Base-by-base conservation (phyloP, 306 rosid species). In the Prunus salicina region DNA sequence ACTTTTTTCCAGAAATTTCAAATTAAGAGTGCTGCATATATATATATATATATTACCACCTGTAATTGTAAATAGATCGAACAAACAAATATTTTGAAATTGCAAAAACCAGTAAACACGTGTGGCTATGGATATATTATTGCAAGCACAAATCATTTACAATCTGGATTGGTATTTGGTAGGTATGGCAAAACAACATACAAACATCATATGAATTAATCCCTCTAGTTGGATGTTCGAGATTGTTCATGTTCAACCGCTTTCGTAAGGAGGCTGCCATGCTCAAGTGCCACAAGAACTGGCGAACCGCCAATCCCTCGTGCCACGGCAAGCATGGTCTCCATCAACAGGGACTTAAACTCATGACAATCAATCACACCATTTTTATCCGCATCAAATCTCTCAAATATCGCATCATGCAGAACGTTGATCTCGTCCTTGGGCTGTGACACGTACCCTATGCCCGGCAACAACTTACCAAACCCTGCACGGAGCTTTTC, bases 291-390 rank as follows among this genome's bases (percentile, higher is more conserved):
- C 19, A 88, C 87, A 19, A 81, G 75, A 50, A 88, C 55, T 1
- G 97, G 96, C 6, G 86, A 84, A 22, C 80, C 87, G 19, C 88
- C 89, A 3, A 92, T 88, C 11, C 93, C 87, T 8, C 83, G 76
- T 4, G 93, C 97, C 67, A 88, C 69, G 0, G 93, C 96, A 3
- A 87, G 69, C 89, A 92, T 74, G 25, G 89, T 85, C 73, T 92
- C 93, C 1, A 28, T 79, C 78, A 89, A 78, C 4, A 88, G 77
- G 1, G 73, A 78, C 66, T 73, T 81, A 69, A 89, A 91, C 80
- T 84, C 88, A 0, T 57, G 43, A 5, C 34, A 7, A 72, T 84
- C 89, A 5, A 91, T 80, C 4, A 30, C 28, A 12, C 87, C 96
- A 7, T 85, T 87, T 1, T 11, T 13, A 67, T 91, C 89, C 75